Conservation (phyloP, 371 early-diverging fungal genomes). For the Mucor velutinosus region DNA sequence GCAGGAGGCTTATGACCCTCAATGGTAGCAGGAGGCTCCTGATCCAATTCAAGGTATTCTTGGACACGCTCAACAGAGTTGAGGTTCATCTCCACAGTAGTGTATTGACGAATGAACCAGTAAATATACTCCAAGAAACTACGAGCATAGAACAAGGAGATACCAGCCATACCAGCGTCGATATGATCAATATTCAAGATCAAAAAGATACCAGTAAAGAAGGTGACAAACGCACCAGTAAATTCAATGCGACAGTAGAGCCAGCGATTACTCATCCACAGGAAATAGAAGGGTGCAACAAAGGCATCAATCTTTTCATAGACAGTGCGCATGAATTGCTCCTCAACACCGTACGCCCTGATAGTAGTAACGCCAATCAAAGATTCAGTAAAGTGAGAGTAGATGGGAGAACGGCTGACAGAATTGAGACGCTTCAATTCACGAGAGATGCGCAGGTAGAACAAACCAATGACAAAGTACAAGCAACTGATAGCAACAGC, state of each 20-base stretch:
- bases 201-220: conserved; percentile 65
- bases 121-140: conserved; percentile 56
- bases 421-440: conserved; percentile 83
- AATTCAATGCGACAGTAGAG: conserved; percentile 71
- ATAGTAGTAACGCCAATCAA: conserved; percentile 66
- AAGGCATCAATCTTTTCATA: conserved; percentile 62
- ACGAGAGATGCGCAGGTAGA: conserved; percentile 73
- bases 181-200: conserved; percentile 55
- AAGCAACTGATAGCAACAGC: conserved; percentile 31
- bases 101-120: conserved; percentile 59
- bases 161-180: conserved; percentile 83
- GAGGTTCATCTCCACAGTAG: conserved; percentile 80
- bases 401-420: conserved; percentile 74
- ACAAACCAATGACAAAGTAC: conserved; percentile 47
- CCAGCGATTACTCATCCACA: conserved; percentile 92
- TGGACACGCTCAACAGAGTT: conserved; percentile 86
- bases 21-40: conserved; percentile 63
- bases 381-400: conserved; percentile 76
- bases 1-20: conserved; percentile 53
- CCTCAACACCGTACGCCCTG: conserved; percentile 72
- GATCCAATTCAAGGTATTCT: conserved; percentile 73
- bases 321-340: conserved; percentile 58
- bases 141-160: conserved; percentile 80
- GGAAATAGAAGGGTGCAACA: conserved; percentile 75
- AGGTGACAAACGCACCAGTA: conserved; percentile 69